These are phyloP conservation scores for Dryas octopetala DNA, from an alignment of 306 rosid genomes.

Conservation along the genomic window DNA sequence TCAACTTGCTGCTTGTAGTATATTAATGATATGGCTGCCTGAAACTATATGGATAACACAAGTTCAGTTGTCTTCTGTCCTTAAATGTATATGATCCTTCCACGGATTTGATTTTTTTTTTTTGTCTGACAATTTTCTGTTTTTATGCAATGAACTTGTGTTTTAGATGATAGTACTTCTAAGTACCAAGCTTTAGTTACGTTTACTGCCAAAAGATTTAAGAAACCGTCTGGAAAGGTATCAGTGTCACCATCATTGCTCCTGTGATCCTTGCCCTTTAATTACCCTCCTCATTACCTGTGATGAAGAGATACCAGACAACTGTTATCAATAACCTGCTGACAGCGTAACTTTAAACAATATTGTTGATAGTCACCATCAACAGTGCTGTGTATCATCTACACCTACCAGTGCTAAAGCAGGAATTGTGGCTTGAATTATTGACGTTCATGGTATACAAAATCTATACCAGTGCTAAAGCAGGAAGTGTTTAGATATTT, in stretches of 20 bases:
- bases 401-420: not conserved
- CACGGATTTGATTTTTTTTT: conserved; percentile 5
- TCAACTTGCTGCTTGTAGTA: conserved; percentile 26
- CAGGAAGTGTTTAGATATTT: not conserved
- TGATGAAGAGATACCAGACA: conserved; percentile 25
- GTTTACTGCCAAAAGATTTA: conserved; percentile 7
- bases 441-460: not conserved
- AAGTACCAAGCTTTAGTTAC: conserved; percentile 15
- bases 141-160: not conserved
- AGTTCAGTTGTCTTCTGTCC: conserved; percentile 21
- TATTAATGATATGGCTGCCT: conserved; percentile 15
- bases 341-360: conserved; percentile 7
- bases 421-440: not conserved
- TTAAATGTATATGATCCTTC: conserved; percentile 27
- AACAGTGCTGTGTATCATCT: conserved; percentile 10
- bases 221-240: conserved; percentile 19
- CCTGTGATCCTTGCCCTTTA: conserved; percentile 35
- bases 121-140: not conserved
- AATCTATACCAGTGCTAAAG: not conserved
- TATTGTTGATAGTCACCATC: conserved; percentile 34
- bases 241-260: conserved; percentile 30
- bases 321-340: conserved; percentile 24
- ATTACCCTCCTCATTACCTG: conserved; percentile 15
- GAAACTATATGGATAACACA: conserved; percentile 18
- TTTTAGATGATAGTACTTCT: conserved; percentile 7